Percentiles rank a stretch among this genome's conserved stretches.
Evolutionary conservation across 192 early-diverging fungal species (phyloP).

Genomic region (Spinellus fusiger): DNA sequence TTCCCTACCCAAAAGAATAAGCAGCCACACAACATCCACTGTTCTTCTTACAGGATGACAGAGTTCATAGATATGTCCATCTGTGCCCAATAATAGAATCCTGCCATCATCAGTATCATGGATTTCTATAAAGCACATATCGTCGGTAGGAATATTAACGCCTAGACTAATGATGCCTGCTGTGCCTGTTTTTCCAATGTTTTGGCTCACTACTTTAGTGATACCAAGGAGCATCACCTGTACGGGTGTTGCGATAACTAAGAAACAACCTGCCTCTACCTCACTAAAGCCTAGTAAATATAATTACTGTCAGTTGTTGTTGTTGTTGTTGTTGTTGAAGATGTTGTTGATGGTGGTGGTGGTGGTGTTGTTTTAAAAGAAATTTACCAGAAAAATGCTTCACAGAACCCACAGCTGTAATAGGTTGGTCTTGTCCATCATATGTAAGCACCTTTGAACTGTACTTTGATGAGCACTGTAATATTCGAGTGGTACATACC

Average conservation of each 20-base stretch:
- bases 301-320: neutral
- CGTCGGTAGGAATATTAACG: conserved; percentile 75
- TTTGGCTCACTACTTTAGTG: conserved; percentile 34
- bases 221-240: conserved; percentile 85
- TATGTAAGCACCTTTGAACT: conserved; percentile 31
- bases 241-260: conserved; percentile 84
- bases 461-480: neutral
- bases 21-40: neutral
- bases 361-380: neutral
- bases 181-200: neutral
- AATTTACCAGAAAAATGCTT: conserved; percentile 47
- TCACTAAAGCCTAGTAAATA: conserved; percentile 57
- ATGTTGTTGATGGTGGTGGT: neutral
- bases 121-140: conserved; percentile 72
- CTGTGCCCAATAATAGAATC: conserved; percentile 81
- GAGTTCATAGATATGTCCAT: conserved; percentile 85
- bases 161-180: conserved; percentile 60
- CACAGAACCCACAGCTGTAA: conserved; percentile 78
- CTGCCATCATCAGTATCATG: conserved; percentile 73
- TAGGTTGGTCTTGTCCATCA: conserved; percentile 85
- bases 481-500: conserved; percentile 29
- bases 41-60: conserved; percentile 53
- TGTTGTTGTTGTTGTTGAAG: neutral
- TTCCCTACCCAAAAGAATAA: neutral
- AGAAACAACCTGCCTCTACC: conserved; percentile 72